Conservation (phyloP, 2,329 filamentous ascomycete genomes). For the Penicillium sp. region DNA sequence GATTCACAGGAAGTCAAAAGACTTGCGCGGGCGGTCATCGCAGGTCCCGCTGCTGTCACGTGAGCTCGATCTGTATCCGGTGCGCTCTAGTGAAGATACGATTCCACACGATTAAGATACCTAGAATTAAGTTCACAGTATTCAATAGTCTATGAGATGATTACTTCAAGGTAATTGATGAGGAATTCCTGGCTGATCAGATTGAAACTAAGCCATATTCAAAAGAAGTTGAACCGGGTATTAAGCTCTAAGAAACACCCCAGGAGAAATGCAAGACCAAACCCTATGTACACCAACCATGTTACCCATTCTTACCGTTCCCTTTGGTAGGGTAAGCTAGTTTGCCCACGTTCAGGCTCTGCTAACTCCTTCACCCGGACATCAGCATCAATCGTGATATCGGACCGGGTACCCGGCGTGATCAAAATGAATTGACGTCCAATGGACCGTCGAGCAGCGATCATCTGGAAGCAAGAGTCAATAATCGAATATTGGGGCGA, state of each 20-base stretch:
- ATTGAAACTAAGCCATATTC: not conserved
- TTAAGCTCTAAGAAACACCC: not conserved
- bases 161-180: not conserved
- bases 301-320: constrained; percentile 4
- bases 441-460: constrained; percentile 82
- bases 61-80: constrained; percentile 9
- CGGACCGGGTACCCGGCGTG: constrained; percentile 81
- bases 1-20: constrained; percentile 21
- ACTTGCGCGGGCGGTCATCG: constrained; percentile 20
- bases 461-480: constrained; percentile 63
- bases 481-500: constrained; percentile 9
- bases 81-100: not conserved
- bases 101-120: not conserved
- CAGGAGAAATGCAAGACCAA: constrained; percentile 1
- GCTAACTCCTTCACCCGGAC: constrained; percentile 54
- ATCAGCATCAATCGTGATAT: constrained; percentile 53
- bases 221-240: not conserved
- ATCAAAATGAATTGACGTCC: constrained; percentile 95
- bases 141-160: no score
- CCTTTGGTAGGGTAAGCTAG: constrained; percentile 43
- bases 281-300: not conserved
- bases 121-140: not conserved
- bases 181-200: not conserved
- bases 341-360: constrained; percentile 54
- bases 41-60: constrained; percentile 17